Percentiles rank a stretch among this genome's conserved stretches.
phyloP scores from a whole-genome alignment of 2,329 filamentous ascomycete genomes.

The Arthroderma sp. region DNA sequence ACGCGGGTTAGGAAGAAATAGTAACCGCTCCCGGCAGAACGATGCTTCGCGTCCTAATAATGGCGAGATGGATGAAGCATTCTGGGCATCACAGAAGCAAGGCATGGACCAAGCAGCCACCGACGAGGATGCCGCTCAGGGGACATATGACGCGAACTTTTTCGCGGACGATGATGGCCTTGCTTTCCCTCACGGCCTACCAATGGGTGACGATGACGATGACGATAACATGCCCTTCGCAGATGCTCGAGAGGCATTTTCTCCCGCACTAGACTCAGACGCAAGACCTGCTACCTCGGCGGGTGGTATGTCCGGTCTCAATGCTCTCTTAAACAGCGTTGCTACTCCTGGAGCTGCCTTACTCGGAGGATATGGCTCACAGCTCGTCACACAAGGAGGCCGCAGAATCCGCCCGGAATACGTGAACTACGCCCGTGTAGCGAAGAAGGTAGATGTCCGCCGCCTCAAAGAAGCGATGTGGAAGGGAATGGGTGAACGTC shows the following conservation, averaged over 20 bases:
- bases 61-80: conserved; percentile 84
- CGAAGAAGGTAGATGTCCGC: conserved; percentile 56
- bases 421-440: conserved; percentile 52
- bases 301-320: conserved; percentile 27
- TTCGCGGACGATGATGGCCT: conserved; percentile 61
- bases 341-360: conserved; percentile 30
- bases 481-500: conserved; percentile 45
- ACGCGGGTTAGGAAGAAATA: conserved; percentile 40
- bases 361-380: conserved; percentile 48
- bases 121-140: conserved; percentile 49
- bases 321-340: conserved; percentile 30
- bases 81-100: conserved; percentile 60
- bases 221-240: conserved; percentile 38
- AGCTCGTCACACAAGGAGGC: conserved; percentile 50
- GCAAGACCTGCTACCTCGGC: conserved; percentile 23
- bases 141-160: conserved; percentile 93
- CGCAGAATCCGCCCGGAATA: conserved; percentile 50
- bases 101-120: conserved; percentile 42
- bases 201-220: conserved; percentile 35
- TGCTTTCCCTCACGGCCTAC: conserved; percentile 36
- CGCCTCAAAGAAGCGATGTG: conserved; percentile 55
- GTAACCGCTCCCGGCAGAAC: conserved; percentile 25
- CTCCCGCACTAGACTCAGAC: conserved; percentile 27
- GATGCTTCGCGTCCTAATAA: conserved; percentile 48
- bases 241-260: conserved; percentile 39